phyloP scores from a whole-genome alignment of 495 filamentous ascomycete species.

The Ramalina intermedia region DNA sequence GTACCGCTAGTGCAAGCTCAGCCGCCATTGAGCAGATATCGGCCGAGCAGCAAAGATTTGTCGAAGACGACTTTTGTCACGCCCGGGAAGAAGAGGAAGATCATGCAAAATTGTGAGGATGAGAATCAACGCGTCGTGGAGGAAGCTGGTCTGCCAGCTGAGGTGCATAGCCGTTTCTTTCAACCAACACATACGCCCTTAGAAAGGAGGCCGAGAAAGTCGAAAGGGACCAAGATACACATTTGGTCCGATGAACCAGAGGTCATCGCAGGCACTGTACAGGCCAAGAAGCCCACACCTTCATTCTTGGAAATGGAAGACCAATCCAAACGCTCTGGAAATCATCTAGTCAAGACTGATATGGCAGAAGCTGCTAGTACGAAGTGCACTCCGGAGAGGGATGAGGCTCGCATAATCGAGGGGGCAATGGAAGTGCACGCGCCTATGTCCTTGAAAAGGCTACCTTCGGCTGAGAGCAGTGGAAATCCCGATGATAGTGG shows the following conservation, averaged over 20 bases:
- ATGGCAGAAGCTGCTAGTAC: conserved; percentile 10
- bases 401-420: background rate
- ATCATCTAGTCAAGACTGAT: background rate
- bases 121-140: no score
- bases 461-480: background rate
- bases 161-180: background rate
- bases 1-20: no score
- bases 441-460: conserved; percentile 4
- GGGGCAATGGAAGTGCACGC: background rate
- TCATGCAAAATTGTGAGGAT: no score
- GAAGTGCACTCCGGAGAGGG: background rate
- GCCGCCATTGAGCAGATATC: no score
- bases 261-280: background rate
- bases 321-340: background rate
- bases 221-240: conserved; percentile 37
- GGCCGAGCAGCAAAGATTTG: no score
- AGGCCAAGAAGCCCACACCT: background rate
- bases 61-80: no score
- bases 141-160: no score
- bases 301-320: background rate
- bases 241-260: conserved; percentile 50
- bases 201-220: conserved; percentile 24
- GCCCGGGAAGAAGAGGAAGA: no score
- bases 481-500: background rate
- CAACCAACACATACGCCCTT: conserved; percentile 21